Evolutionary conservation across 2,329 filamentous ascomycete genomes (phyloP).

Genomic region (Fusarium foetens): DNA sequence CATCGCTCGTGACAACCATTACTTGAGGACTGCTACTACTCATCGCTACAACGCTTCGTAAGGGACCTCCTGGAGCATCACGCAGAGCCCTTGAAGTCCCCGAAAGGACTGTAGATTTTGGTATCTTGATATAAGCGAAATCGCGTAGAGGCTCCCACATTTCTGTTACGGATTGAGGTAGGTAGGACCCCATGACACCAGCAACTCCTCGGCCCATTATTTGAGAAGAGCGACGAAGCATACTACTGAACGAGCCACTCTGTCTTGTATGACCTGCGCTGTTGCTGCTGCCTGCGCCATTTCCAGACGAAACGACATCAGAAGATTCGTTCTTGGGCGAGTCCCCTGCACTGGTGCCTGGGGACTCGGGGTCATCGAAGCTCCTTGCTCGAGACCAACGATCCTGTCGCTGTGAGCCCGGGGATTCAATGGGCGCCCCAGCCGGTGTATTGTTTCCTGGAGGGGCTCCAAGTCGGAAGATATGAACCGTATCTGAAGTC

Average conservation of each 20-base stretch:
- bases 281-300: slow-evolving; percentile 42
- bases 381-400: slow-evolving; percentile 65
- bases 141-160: slow-evolving; percentile 97
- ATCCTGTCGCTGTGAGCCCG: slow-evolving; percentile 57
- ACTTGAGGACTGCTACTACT: slow-evolving; percentile 94
- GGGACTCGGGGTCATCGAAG: slow-evolving; percentile 58
- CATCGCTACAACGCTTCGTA: slow-evolving; percentile 96
- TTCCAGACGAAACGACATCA: slow-evolving; percentile 50
- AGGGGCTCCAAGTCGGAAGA: slow-evolving; percentile 80
- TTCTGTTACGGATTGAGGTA: slow-evolving; percentile 92
- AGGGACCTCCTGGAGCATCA: slow-evolving; percentile 58
- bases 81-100: slow-evolving; percentile 39
- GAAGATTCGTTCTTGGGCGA: slow-evolving; percentile 63
- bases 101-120: slow-evolving; percentile 60
- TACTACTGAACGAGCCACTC: slow-evolving; percentile 86
- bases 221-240: slow-evolving; percentile 94
- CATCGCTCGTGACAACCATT: slow-evolving; percentile 98
- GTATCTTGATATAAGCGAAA: slow-evolving; percentile 96
- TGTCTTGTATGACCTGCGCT: slow-evolving; percentile 56
- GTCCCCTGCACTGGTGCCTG: slow-evolving; percentile 59
- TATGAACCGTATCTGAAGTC: slow-evolving; percentile 94
- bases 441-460: slow-evolving; percentile 51
- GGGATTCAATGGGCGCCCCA: slow-evolving; percentile 51
- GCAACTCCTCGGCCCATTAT: slow-evolving; percentile 91
- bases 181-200: slow-evolving; percentile 88